These are phyloP conservation scores for Trichoderma lentiforme DNA, from an alignment of 2,329 filamentous ascomycete species.

Conservation along the genomic window DNA sequence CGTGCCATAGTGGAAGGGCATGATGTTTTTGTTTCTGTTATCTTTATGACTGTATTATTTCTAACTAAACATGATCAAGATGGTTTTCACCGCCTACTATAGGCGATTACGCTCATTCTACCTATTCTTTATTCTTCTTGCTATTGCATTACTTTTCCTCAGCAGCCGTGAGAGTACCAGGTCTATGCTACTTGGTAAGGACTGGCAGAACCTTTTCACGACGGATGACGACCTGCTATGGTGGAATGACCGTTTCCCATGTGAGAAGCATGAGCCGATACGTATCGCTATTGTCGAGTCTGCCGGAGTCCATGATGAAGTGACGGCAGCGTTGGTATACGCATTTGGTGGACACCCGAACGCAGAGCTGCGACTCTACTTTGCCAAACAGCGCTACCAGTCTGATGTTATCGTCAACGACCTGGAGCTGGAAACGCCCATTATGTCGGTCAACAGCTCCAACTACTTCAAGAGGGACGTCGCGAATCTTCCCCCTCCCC, in stretches of 20 bases:
- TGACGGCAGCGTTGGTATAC: slow-evolving; percentile 13
- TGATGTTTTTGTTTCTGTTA: slow-evolving; percentile 5
- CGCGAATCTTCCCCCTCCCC: not conserved
- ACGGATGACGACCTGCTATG: not conserved
- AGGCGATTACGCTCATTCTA: slow-evolving; percentile 13
- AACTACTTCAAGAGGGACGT: slow-evolving; percentile 9
- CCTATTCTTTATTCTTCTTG: slow-evolving; percentile 8
- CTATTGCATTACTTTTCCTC: slow-evolving; percentile 11
- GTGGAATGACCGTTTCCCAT: slow-evolving; percentile 11
- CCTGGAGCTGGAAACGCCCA: slow-evolving; percentile 5
- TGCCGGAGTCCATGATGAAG: slow-evolving; percentile 9
- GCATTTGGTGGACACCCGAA: slow-evolving; percentile 14
- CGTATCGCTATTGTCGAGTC: slow-evolving; percentile 14
- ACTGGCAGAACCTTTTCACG: slow-evolving; percentile 6
- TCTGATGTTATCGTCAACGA: slow-evolving; percentile 10
- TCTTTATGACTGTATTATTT: slow-evolving; percentile 7
- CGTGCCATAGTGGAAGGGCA: not conserved
- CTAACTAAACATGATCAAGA: slow-evolving; percentile 7
- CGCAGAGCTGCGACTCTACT: slow-evolving; percentile 7
- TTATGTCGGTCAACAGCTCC: slow-evolving; percentile 8
- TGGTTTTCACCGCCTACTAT: slow-evolving; percentile 12
- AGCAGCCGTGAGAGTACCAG: slow-evolving; percentile 8
- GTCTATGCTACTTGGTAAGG: not conserved
- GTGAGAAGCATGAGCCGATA: slow-evolving; percentile 10
- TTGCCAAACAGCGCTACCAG: slow-evolving; percentile 6